Conservation (phyloP, 768 basidiomycete genomes). For the Lactifluus rugatus region DNA sequence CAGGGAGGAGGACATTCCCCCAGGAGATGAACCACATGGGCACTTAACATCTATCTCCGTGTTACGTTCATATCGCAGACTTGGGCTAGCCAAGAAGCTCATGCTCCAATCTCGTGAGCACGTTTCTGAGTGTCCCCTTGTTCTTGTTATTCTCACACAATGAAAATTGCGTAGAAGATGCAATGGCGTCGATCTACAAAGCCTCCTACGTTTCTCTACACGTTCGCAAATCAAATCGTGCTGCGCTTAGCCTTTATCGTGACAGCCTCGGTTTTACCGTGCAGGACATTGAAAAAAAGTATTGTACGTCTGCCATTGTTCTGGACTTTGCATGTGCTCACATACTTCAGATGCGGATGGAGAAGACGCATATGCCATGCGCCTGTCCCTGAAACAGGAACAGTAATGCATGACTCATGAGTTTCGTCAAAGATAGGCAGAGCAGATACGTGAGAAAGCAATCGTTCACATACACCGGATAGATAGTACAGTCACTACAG, state of each 20-base stretch:
- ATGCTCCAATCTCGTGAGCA: slow-evolving; percentile 87
- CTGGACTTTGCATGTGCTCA: slow-evolving; percentile 11
- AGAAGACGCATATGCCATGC: slow-evolving; percentile 92
- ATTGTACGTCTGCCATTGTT: slow-evolving; percentile 54
- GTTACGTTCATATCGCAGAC: slow-evolving; percentile 76
- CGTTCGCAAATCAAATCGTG: slow-evolving; percentile 90
- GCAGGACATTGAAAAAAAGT: slow-evolving; percentile 75
- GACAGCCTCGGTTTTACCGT: slow-evolving; percentile 88
- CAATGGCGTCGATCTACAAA: slow-evolving; percentile 82
- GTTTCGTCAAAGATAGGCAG: background rate
- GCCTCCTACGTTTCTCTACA: slow-evolving; percentile 82
- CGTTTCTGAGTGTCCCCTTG: background rate
- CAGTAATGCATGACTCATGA: background rate
- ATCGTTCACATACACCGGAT: background rate
- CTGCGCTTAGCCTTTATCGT: slow-evolving; percentile 79
- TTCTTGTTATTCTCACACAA: background rate
- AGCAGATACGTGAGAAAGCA: background rate
- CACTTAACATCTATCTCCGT: slow-evolving; percentile 98
- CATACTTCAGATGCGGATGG: slow-evolving; percentile 72
- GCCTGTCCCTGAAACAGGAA: slow-evolving; percentile 43
- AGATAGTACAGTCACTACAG: background rate
- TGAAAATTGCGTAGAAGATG: slow-evolving; percentile 51
- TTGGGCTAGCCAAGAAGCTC: slow-evolving; percentile 87
- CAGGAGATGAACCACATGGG: slow-evolving; percentile 60
- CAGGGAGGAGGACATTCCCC: slow-evolving; percentile 58